Evolutionary conservation across 257 asterid genomes (phyloP).

Genomic region (Hygrophila difformis): DNA sequence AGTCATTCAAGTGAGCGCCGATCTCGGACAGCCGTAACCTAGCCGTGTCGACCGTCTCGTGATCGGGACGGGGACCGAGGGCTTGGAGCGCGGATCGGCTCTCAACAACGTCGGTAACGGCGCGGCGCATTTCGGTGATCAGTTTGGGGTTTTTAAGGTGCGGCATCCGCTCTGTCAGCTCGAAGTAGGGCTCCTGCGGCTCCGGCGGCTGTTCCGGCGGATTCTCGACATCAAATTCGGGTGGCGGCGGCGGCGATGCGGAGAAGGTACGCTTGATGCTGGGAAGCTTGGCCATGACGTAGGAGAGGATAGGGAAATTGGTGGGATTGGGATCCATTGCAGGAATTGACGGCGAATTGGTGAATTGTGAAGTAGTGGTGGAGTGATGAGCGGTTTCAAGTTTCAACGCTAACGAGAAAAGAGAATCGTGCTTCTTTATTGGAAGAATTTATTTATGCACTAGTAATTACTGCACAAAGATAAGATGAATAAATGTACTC

Average conservation of each 20-base stretch:
- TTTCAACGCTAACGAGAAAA: too few species aligned
- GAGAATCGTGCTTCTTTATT: too few species aligned
- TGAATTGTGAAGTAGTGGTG: too few species aligned
- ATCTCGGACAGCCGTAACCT: constrained; percentile 50
- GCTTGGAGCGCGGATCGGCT: constrained; percentile 56
- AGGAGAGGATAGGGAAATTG: constrained; percentile 76
- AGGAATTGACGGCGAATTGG: too few species aligned
- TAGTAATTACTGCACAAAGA: too few species aligned
- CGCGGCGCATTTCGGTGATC: constrained; percentile 57
- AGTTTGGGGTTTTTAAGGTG: constrained; percentile 61
- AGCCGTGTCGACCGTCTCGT: constrained; percentile 76
- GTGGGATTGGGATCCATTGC: constrained; percentile 88
- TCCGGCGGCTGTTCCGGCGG: constrained; percentile 28
- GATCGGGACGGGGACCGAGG: constrained; percentile 84
- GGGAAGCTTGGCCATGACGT: constrained; percentile 69
- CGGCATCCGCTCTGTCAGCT: constrained; percentile 81
- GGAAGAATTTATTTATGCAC: too few species aligned
- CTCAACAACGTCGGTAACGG: constrained; percentile 70
- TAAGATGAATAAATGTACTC: too few species aligned
- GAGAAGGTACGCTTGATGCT: constrained; percentile 36
- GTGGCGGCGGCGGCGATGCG: constrained; percentile 18
- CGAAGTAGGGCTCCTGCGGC: constrained; percentile 63
- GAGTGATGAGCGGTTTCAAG: too few species aligned
- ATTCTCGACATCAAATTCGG: constrained; percentile 63
- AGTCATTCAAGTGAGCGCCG: constrained; percentile 24